Percentiles rank a stretch among this genome's conserved stretches.
These are phyloP conservation scores for Megacollybia platyphylla DNA, from an alignment of 1,284 basidiomycete genomes.

Conservation along the genomic window DNA sequence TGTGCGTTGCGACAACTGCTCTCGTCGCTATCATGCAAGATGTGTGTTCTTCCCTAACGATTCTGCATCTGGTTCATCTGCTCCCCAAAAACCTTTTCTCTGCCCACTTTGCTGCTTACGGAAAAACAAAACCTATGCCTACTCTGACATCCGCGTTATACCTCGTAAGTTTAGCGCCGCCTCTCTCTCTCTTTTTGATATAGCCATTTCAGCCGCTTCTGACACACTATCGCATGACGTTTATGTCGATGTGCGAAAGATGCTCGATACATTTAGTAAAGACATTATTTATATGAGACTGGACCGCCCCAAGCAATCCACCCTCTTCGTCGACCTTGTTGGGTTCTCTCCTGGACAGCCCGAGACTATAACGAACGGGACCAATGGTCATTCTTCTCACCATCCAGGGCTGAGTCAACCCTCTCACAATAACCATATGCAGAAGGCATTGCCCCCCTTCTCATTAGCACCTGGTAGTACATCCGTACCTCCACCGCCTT, in stretches of 20 bases:
- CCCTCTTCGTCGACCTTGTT: conserved; percentile 63
- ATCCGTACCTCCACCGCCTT: conserved; percentile 40
- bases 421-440: not conserved
- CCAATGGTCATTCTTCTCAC: conserved; percentile 11
- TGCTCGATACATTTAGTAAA: conserved; percentile 63
- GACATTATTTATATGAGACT: conserved; percentile 58
- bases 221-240: conserved; percentile 19
- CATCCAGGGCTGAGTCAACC: not conserved
- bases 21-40: conserved; percentile 53
- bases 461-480: not conserved
- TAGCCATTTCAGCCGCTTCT: not conserved
- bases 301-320: conserved; percentile 46
- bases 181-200: conserved; percentile 6
- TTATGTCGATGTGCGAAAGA: conserved; percentile 58
- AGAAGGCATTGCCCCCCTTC: conserved; percentile 16
- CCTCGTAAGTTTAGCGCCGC: conserved; percentile 27
- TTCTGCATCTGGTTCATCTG: conserved; percentile 10
- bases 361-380: conserved; percentile 18
- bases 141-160: conserved; percentile 63
- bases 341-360: conserved; percentile 37
- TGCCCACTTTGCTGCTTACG: conserved; percentile 67
- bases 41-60: conserved; percentile 55
- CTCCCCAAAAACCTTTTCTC: conserved; percentile 27
- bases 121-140: conserved; percentile 54
- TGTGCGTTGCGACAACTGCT: conserved; percentile 57